Evolutionary conservation across 2,329 filamentous ascomycete species (phyloP).

Genomic region (Arthrobotrys megalospora): DNA sequence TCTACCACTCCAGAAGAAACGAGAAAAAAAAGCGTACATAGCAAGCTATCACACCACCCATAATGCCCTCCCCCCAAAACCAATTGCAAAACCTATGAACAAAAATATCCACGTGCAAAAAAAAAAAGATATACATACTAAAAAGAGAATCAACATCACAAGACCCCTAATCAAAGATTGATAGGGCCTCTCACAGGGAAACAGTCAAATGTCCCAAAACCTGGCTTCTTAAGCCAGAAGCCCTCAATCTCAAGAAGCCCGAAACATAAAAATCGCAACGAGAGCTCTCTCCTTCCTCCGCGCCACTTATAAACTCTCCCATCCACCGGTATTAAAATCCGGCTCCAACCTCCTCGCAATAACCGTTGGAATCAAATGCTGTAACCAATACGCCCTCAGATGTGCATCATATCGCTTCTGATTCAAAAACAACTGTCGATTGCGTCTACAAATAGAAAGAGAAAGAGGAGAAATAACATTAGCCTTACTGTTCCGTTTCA

Average conservation of each 20-base stretch:
- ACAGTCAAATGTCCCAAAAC: too few species aligned
- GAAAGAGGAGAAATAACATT: too few species aligned
- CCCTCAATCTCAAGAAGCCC: constrained; percentile 2
- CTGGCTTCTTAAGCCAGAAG: too few species aligned
- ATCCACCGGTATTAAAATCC: constrained; percentile 96
- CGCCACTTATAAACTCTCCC: constrained; percentile 80
- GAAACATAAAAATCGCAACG: background rate
- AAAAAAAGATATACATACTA: too few species aligned
- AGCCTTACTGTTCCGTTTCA: constrained; percentile 31
- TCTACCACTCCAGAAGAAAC: constrained; percentile 1
- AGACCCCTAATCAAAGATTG: too few species aligned
- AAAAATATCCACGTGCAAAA: too few species aligned
- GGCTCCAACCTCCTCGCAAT: constrained; percentile 92
- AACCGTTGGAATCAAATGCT: constrained; percentile 87
- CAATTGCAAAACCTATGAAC: too few species aligned
- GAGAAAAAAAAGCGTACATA: background rate
- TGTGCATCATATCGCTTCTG: constrained; percentile 94
- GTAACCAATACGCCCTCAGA: constrained; percentile 86
- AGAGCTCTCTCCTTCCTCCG: background rate
- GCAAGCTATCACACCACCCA: too few species aligned
- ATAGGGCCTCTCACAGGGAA: too few species aligned
- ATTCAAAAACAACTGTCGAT: constrained; percentile 90
- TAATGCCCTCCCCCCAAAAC: too few species aligned
- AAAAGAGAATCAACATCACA: too few species aligned
- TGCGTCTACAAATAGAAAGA: constrained; percentile 71